Evolutionary conservation across 1,284 basidiomycete genomes (phyloP).

Genomic region (Apiotrichum laibachii): DNA sequence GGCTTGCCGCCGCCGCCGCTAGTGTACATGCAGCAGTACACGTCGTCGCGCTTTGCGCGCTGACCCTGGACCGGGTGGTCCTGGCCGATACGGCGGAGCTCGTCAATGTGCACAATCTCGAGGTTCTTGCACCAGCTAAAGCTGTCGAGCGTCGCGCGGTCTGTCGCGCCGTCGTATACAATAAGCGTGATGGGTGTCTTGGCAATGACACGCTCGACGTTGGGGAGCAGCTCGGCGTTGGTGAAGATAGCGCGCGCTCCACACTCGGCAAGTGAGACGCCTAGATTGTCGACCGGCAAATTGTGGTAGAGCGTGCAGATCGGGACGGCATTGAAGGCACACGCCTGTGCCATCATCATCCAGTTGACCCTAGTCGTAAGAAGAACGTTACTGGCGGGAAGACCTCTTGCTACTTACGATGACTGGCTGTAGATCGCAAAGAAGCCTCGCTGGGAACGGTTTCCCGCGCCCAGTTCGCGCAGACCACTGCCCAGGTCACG

Average conservation of each 20-base stretch:
- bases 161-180: slow-evolving; percentile 78
- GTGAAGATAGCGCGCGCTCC: slow-evolving; percentile 69
- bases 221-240: slow-evolving; percentile 80
- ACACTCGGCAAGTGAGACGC: slow-evolving; percentile 88
- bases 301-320: slow-evolving; percentile 97
- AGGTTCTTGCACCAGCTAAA: slow-evolving; percentile 57
- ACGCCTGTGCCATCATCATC: slow-evolving; percentile 85
- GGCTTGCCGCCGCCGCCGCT: slow-evolving; percentile 75
- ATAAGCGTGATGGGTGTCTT: slow-evolving; percentile 74
- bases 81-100: slow-evolving; percentile 65
- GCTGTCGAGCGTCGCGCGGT: slow-evolving; percentile 59
- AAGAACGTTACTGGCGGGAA: background rate
- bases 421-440: slow-evolving; percentile 79
- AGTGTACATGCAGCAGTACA: slow-evolving; percentile 94
- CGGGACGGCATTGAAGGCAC: slow-evolving; percentile 67
- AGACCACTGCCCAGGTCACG: slow-evolving; percentile 69
- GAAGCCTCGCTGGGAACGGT: slow-evolving; percentile 49
- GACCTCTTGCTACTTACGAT: background rate
- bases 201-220: slow-evolving; percentile 64
- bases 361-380: slow-evolving; percentile 59
- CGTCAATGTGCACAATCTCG: slow-evolving; percentile 63
- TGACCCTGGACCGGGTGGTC: slow-evolving; percentile 58
- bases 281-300: slow-evolving; percentile 78
- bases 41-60: slow-evolving; percentile 61
- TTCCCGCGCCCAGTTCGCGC: slow-evolving; percentile 66